Percentiles rank a stretch among this genome's conserved stretches.
Conservation (phyloP, 1,139 yeast genomes). For the Pichiaceae sp. region DNA sequence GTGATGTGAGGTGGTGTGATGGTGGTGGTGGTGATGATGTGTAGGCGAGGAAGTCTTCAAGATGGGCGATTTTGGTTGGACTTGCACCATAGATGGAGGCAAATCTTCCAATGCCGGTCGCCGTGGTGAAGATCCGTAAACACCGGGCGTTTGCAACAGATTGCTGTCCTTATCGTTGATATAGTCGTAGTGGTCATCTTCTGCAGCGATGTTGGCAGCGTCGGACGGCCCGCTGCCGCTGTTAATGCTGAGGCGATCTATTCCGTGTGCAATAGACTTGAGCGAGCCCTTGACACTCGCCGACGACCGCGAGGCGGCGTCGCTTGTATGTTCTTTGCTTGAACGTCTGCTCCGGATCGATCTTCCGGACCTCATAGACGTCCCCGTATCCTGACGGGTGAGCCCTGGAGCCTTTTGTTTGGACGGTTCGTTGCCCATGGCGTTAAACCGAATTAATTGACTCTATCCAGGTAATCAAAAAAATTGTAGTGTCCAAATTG, state of each 20-base stretch:
- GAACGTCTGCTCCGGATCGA: conserved; percentile 21
- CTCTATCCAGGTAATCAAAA: not conserved
- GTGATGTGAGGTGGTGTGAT: conserved; percentile 2
- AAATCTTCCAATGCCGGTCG: conserved; percentile 8
- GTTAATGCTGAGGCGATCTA: conserved; percentile 13
- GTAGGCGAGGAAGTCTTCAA: conserved; percentile 22
- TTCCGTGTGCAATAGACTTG: conserved; percentile 10
- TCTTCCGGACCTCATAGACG: conserved; percentile 19
- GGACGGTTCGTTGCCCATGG: conserved; percentile 25
- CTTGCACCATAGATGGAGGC: conserved; percentile 64
- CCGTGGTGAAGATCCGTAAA: conserved; percentile 1
- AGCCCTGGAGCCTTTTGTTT: conserved; percentile 20
- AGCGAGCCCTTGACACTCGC: conserved; percentile 17
- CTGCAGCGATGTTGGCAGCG: conserved; percentile 8
- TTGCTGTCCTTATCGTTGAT: conserved; percentile 7
- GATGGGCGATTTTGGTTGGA: conserved; percentile 65
- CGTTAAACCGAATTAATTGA: not conserved
- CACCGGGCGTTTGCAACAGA: not conserved
- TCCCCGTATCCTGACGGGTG: conserved; percentile 21
- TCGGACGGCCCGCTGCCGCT: conserved; percentile 8
- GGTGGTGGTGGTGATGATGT: conserved; percentile 4
- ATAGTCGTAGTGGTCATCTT: conserved; percentile 9
- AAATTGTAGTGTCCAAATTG: not conserved
- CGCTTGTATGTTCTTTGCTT: conserved; percentile 9
- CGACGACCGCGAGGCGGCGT: conserved; percentile 14